Evolutionary conservation across 768 basidiomycete species (phyloP).

Genomic region (Pleurotus ostreatus): DNA sequence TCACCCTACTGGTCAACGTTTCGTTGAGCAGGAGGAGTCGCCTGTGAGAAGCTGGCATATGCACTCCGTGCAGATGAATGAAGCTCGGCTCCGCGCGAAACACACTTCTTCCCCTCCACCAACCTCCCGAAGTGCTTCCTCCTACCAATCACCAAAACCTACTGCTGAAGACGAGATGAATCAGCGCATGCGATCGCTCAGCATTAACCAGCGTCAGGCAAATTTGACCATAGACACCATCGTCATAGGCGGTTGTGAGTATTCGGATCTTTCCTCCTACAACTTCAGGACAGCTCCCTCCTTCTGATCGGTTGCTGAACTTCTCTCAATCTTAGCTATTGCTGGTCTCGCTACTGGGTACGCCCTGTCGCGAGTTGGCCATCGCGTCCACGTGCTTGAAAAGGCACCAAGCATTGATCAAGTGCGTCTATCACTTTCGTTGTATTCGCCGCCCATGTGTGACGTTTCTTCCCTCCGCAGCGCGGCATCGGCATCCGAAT

Average conservation of each 20-base stretch:
- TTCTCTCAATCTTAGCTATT: slow-evolving; percentile 26
- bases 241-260: slow-evolving; percentile 43
- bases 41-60: slow-evolving; percentile 5
- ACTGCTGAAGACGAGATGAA: neutral
- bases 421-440: slow-evolving; percentile 16
- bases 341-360: slow-evolving; percentile 47
- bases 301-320: neutral
- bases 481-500: slow-evolving; percentile 39
- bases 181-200: slow-evolving; percentile 10
- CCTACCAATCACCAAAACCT: neutral
- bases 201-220: slow-evolving; percentile 18
- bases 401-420: slow-evolving; percentile 25
- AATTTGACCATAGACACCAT: slow-evolving; percentile 34
- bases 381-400: slow-evolving; percentile 48
- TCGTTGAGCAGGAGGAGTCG: slow-evolving; percentile 1
- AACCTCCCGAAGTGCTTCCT: neutral
- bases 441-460: too few species aligned
- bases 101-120: neutral
- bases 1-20: slow-evolving; percentile 8
- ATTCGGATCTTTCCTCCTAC: neutral
- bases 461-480: slow-evolving; percentile 13
- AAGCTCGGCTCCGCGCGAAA: neutral
- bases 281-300: neutral
- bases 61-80: slow-evolving; percentile 5
- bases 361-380: slow-evolving; percentile 44